Evolutionary conservation across 2,329 filamentous ascomycete species (phyloP).

Genomic region (Hyphodiscus sp.): DNA sequence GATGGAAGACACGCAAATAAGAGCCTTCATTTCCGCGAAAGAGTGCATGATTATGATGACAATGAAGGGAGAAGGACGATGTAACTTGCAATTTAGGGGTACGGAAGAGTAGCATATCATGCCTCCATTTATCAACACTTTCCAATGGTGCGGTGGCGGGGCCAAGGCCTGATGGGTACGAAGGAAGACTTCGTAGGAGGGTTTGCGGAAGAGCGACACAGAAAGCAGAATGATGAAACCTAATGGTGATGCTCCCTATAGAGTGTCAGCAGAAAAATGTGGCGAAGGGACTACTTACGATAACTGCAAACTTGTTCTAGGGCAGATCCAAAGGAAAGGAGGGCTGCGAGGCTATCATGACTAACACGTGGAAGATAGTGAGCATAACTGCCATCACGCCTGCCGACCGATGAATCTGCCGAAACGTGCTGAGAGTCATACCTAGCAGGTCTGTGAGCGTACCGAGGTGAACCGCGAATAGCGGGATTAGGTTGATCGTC

Average conservation of each 20-base stretch:
- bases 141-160: too few relatives aligned
- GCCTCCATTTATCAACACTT: too few relatives aligned
- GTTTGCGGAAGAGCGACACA: too few relatives aligned
- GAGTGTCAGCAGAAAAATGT: background rate
- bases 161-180: too few relatives aligned
- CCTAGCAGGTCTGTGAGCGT: constrained; percentile 20
- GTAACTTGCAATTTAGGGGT: too few relatives aligned
- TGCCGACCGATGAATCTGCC: constrained; percentile 15
- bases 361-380: constrained; percentile 11
- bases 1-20: too few relatives aligned
- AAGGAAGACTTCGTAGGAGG: too few relatives aligned
- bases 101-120: too few relatives aligned
- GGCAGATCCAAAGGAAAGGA: background rate
- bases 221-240: too few relatives aligned
- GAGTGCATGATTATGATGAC: too few relatives aligned
- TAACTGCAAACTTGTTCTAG: background rate
- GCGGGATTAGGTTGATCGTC: constrained; percentile 15
- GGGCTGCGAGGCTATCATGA: background rate
- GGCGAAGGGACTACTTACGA: background rate
- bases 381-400: constrained; percentile 17
- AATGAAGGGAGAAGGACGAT: too few relatives aligned
- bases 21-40: too few relatives aligned
- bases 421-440: constrained; percentile 15
- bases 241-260: constrained; percentile 1
- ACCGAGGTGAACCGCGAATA: constrained; percentile 19